Conservation (phyloP, 352 stramenopile species). For the Globisporangium canariense region DNA sequence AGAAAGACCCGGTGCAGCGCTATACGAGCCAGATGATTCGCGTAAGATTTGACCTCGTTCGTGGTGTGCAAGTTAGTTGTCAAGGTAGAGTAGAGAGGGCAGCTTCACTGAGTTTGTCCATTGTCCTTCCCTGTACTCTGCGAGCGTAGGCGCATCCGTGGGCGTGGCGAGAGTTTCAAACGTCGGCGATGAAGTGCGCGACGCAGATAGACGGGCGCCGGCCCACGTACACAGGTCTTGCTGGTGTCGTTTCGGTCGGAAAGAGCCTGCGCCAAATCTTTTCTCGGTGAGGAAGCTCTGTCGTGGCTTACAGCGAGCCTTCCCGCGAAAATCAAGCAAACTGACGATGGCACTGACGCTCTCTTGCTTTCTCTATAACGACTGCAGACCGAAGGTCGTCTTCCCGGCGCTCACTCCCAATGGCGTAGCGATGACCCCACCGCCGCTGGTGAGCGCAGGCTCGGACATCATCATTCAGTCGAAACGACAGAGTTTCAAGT, state of each 20-base stretch:
- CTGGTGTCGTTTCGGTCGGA: conserved; percentile 44
- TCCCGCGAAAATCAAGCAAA: too few species aligned
- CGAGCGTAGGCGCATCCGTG: conserved; percentile 47
- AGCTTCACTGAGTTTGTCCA: too few species aligned
- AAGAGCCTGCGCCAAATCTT: conserved; percentile 61
- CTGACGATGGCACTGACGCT: too few species aligned
- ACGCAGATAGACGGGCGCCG: conserved; percentile 43
- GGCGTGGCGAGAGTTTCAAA: conserved; percentile 73
- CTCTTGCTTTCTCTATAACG: too few species aligned
- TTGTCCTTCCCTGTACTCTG: too few species aligned
- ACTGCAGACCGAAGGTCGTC: conserved; percentile 17
- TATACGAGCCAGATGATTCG: conserved; percentile 68
- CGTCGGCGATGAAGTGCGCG: conserved; percentile 65
- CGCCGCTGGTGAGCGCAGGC: neutral
- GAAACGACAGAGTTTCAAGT: conserved; percentile 7
- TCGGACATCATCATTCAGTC: conserved; percentile 13
- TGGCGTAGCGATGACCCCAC: neutral
- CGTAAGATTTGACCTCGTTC: conserved; percentile 27
- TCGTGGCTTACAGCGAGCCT: too few species aligned
- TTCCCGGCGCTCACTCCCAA: conserved; percentile 13
- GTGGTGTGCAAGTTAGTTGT: neutral
- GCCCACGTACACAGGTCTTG: conserved; percentile 39
- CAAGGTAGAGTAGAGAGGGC: neutral
- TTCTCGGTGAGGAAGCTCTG: conserved; percentile 26
- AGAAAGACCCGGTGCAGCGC: conserved; percentile 63